Conservation (phyloP, 1,139 yeast genomes). For the Arxiozyma bovina region DNA sequence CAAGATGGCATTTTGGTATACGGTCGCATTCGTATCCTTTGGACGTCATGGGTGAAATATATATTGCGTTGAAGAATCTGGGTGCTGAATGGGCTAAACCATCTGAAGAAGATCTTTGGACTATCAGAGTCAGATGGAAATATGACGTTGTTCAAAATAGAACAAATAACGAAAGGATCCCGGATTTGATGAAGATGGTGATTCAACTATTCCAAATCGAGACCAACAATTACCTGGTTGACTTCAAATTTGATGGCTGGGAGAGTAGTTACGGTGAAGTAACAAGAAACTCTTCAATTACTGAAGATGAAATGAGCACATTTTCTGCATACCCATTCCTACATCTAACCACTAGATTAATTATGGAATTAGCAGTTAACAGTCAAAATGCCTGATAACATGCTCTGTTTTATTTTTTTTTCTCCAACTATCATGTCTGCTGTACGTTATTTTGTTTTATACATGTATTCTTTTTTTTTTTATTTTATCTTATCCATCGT, state of each 20-base stretch:
- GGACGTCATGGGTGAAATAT: conserved; percentile 98
- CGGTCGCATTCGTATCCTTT: conserved; percentile 92
- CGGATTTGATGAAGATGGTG: conserved; percentile 93
- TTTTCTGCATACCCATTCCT: conserved; percentile 92
- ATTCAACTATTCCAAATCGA: conserved; percentile 93
- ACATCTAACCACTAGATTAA: conserved; percentile 82
- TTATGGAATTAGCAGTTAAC: conserved; percentile 95
- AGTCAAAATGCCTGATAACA: conserved; percentile 37
- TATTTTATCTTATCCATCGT: too few species aligned
- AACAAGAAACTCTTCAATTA: conserved; percentile 26
- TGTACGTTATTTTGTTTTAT: too few species aligned
- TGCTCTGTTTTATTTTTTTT: too few species aligned
- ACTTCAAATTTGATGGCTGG: conserved; percentile 98
- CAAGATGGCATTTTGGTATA: conserved; percentile 98
- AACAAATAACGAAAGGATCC: conserved; percentile 30
- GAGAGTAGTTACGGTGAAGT: conserved; percentile 40
- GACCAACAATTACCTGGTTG: conserved; percentile 91
- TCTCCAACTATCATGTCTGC: not conserved
- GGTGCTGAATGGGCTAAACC: conserved; percentile 99
- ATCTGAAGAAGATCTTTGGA: conserved; percentile 90
- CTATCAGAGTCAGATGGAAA: conserved; percentile 92
- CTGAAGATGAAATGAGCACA: conserved; percentile 66
- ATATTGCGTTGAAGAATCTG: conserved; percentile 81
- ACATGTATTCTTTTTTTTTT: not conserved
- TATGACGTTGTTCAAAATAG: conserved; percentile 37